phyloP scores from a whole-genome alignment of 2,329 filamentous ascomycete genomes.

The Trichophyton rubrum region DNA sequence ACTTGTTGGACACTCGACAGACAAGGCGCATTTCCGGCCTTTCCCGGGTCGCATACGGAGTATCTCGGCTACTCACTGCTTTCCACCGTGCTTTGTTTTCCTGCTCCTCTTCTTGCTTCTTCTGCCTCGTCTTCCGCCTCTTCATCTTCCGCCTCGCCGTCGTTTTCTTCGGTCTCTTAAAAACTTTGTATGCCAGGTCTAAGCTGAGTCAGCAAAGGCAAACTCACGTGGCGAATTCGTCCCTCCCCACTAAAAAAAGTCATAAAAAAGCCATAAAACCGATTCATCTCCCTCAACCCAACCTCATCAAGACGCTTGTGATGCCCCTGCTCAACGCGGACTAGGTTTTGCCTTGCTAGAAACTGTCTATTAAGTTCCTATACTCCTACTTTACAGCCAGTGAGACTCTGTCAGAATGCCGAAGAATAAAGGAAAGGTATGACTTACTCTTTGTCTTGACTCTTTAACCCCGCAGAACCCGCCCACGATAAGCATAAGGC shows the following conservation, averaged over 20 bases:
- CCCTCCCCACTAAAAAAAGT: not conserved
- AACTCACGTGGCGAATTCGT: not conserved
- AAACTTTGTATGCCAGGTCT: not conserved
- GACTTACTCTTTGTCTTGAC: slow-evolving; percentile 19
- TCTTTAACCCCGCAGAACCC: slow-evolving; percentile 14
- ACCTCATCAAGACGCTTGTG: not conserved
- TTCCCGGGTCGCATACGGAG: not conserved
- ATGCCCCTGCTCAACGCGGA: not conserved
- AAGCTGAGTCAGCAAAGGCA: not conserved
- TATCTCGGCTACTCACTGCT: not conserved
- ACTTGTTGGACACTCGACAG: not conserved
- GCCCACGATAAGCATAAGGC: slow-evolving; percentile 8
- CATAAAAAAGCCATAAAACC: not conserved
- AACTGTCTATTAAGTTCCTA: not conserved
- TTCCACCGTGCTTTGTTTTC: not conserved
- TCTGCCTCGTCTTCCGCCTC: not conserved
- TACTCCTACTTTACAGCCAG: not conserved
- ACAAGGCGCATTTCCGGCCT: not conserved
- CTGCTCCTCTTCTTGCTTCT: not conserved
- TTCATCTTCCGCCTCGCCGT: not conserved
- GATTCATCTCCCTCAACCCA: not conserved
- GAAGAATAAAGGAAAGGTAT: slow-evolving; percentile 99
- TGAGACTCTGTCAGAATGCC: slow-evolving; percentile 53
- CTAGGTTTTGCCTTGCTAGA: not conserved
- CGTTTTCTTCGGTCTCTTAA: not conserved